Base-by-base conservation (phyloP, 768 basidiomycete genomes). In the Pulveroboletus sp. region DNA sequence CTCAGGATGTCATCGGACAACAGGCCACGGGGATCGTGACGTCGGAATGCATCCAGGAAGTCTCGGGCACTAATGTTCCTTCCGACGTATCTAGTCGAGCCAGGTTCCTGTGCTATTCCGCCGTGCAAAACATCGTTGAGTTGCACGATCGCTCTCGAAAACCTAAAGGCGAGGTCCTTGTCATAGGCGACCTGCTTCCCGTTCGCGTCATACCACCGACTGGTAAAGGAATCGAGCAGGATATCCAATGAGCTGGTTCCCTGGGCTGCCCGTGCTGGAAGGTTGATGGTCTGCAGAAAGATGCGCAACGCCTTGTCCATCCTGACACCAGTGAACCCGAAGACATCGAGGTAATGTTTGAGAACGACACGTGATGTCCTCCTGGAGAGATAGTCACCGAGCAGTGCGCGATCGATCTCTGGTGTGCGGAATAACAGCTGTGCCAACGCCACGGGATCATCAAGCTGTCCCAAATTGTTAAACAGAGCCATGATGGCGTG, bases 201-300 rank as follows among this genome's bases (percentile, higher is more conserved):
- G 62, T 99, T 98, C 17, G 89, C 86, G 52, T 93, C 89, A 59
- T 90, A 89, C 89, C 93, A 98, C 24, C 89, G 80, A 56, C 80
- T 77, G 13, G 93, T 88, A 63, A 99, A 93, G 10, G 85, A 80
- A 59, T 89, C 83, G 26, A 97, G 75, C 2, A 96, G 73, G 57
- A 83, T 76, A 50, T 81, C 76, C 32, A 83, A 57, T 11, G 68
- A 61, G 19, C 20, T 55, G 27, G 44, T 36, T 47, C 62, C 68
- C 30, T 68, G 68, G 5, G 55, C 54, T 14, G 67, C 45, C 31
- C 77, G 75, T 24, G 71, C 60, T 7, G 84, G 81, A n/a, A 86
- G 61, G 58, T 87, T 76, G 31, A 97, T 66, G 7, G 93, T 85
- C 59, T 91, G 81, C 51, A 97, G 71, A 74, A 98, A 98, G 42